phyloP scores from a whole-genome alignment of 441 rosid species.

The Populus hybrid region DNA sequence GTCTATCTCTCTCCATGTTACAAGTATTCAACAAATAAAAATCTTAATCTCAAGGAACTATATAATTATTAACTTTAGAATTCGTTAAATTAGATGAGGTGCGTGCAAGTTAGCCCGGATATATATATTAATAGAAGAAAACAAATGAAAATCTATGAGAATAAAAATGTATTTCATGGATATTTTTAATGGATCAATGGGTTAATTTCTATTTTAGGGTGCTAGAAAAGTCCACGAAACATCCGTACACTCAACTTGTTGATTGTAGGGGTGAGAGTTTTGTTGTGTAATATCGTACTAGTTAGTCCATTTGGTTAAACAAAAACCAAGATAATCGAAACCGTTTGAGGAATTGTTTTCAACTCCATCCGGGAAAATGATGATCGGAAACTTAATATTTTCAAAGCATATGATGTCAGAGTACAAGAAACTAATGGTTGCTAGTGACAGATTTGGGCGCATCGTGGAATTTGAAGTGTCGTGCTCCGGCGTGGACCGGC shows the following conservation, averaged over 20 bases:
- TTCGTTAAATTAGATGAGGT: too few relatives aligned
- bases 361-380: not conserved
- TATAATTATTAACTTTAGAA: fast-evolving
- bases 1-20: too few relatives aligned
- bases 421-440: not conserved
- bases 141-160: too few relatives aligned
- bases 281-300: too few relatives aligned
- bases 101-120: fast-evolving
- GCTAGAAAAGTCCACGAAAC: not conserved
- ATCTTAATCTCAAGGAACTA: too few relatives aligned
- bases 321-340: not conserved
- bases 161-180: too few relatives aligned
- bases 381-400: not conserved
- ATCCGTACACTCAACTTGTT: not conserved
- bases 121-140: too few relatives aligned
- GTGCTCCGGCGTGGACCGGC: not conserved
- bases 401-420: not conserved
- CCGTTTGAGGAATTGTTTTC: not conserved
- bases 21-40: too few relatives aligned
- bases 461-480: not conserved
- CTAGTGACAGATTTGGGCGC: not conserved
- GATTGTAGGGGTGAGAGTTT: not conserved
- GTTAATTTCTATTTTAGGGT: not conserved
- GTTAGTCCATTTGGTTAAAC: not conserved
- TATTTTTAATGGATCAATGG: too few relatives aligned